phyloP scores from a whole-genome alignment of 2,329 filamentous ascomycete species.

The Xylaria sp. region DNA sequence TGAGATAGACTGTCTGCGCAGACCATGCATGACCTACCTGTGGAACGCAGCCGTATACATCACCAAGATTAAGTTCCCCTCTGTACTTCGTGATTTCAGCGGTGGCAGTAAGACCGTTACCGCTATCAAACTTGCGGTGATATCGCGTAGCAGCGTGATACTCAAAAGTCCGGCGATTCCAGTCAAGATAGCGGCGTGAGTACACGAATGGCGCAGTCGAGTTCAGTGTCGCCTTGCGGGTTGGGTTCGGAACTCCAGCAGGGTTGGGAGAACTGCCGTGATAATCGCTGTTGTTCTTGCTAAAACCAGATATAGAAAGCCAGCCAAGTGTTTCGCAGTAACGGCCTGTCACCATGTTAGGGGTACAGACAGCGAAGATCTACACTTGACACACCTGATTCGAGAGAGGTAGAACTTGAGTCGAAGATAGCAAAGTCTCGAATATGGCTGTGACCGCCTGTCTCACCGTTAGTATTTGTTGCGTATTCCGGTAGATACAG shows the following conservation, averaged over 20 bases:
- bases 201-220: constrained; percentile 48
- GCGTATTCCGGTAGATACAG: background rate
- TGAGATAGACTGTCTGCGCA: background rate
- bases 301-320: constrained; percentile 65
- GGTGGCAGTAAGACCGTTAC: constrained; percentile 49
- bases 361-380: background rate
- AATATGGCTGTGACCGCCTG: constrained; percentile 65
- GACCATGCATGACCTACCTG: constrained; percentile 27
- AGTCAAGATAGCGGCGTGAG: constrained; percentile 67
- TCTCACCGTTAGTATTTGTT: constrained; percentile 6
- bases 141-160: constrained; percentile 60
- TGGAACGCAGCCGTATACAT: constrained; percentile 63
- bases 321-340: constrained; percentile 72
- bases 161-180: constrained; percentile 67
- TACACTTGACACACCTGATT: constrained; percentile 44
- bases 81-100: constrained; percentile 54
- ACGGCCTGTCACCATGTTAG: constrained; percentile 44
- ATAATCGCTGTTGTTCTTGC: constrained; percentile 48
- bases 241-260: constrained; percentile 42
- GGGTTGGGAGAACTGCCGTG: constrained; percentile 40
- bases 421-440: constrained; percentile 69
- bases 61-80: constrained; percentile 56
- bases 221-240: constrained; percentile 43
- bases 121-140: constrained; percentile 53
- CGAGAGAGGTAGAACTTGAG: constrained; percentile 61